A percentile compares a stretch with the other conserved stretches of the same genome.
Evolutionary conservation across 257 asterid genomes (phyloP).

Genomic region (Dorcoceras hygrometricum): DNA sequence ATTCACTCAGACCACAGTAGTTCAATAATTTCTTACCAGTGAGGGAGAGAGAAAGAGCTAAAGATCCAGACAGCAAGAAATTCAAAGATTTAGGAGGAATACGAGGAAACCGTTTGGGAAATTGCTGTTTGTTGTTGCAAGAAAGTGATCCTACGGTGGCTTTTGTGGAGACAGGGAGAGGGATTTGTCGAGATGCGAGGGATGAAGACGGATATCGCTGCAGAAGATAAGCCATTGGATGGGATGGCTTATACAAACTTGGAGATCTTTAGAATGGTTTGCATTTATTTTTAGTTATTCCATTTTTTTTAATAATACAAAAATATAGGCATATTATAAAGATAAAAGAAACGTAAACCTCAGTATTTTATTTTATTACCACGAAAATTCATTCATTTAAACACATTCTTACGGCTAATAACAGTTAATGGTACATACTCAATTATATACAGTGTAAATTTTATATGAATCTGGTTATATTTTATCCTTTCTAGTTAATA

Average conservation of each 20-base stretch:
- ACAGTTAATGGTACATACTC: no score
- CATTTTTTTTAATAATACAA: no score
- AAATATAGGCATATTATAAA: no score
- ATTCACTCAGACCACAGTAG: no score
- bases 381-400: no score
- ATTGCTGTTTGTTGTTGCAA: constrained; percentile 12
- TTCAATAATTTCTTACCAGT: constrained; percentile 38
- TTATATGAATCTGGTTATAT: no score
- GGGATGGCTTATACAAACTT: not conserved
- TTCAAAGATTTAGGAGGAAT: constrained; percentile 50
- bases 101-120: constrained; percentile 41
- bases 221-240: constrained; percentile 44
- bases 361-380: no score
- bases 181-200: constrained; percentile 17
- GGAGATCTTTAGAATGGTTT: not conserved
- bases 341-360: no score
- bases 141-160: constrained; percentile 32
- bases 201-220: constrained; percentile 37
- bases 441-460: no score
- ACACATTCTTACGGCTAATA: no score
- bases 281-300: no score
- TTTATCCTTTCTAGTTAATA: no score
- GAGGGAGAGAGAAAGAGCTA: constrained; percentile 64
- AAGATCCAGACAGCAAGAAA: constrained; percentile 59
- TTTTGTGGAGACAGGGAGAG: constrained; percentile 14